phyloP scores from a whole-genome alignment of 176 grass and related monocot genomes.

The Pontederia paniculata region DNA sequence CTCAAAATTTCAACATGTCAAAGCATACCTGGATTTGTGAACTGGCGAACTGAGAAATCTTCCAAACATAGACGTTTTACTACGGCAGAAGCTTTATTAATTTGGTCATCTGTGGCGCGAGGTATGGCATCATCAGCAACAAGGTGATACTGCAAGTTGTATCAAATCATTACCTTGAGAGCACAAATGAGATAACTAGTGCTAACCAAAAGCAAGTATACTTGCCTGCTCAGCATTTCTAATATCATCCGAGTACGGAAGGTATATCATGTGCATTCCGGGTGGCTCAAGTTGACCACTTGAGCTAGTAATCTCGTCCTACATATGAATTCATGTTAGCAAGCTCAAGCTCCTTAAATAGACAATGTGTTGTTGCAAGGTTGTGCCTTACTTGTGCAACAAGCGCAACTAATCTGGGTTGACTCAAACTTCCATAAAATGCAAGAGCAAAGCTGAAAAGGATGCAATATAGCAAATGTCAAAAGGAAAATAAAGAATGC shows the following conservation, averaged over 20 bases:
- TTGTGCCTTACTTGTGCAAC: slow-evolving; percentile 53
- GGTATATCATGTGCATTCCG: slow-evolving; percentile 93
- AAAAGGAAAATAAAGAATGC: background rate
- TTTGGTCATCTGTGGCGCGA: slow-evolving; percentile 70
- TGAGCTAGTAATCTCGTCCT: slow-evolving; percentile 70
- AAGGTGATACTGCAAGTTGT: background rate
- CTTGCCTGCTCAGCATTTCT: slow-evolving; percentile 80
- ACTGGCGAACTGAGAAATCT: slow-evolving; percentile 51
- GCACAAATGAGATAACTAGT: slow-evolving; percentile 8
- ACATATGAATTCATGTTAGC: slow-evolving; percentile 21
- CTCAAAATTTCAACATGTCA: too few species aligned
- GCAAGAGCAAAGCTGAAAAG: slow-evolving; percentile 90
- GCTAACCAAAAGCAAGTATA: slow-evolving; percentile 2
- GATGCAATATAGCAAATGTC: slow-evolving; percentile 4
- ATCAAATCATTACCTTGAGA: background rate
- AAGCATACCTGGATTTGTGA: slow-evolving; percentile 75
- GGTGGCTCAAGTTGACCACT: slow-evolving; percentile 60
- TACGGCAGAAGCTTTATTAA: slow-evolving; percentile 62
- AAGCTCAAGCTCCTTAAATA: background rate
- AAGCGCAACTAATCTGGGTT: slow-evolving; percentile 69
- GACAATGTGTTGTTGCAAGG: background rate
- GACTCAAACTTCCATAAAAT: slow-evolving; percentile 70
- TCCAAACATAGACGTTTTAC: slow-evolving; percentile 70
- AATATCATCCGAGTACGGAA: slow-evolving; percentile 94
- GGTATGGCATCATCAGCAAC: slow-evolving; percentile 37